phyloP scores from a whole-genome alignment of 83 land plant genomes.

The Thuja plicata region DNA sequence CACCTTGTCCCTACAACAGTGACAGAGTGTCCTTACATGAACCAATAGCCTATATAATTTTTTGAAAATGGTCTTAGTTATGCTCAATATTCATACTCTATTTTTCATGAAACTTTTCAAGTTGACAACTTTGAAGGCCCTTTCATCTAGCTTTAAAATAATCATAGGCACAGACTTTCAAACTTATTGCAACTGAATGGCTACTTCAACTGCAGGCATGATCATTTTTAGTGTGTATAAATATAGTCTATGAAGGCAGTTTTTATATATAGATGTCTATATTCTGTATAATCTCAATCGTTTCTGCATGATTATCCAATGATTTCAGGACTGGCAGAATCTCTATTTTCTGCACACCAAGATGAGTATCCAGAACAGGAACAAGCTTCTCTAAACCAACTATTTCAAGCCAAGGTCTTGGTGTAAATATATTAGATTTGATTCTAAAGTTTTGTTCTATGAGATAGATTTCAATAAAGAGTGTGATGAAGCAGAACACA shows the following conservation, averaged over 20 bases:
- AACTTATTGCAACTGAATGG: neutral
- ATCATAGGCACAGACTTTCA: neutral
- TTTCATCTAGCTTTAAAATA: neutral
- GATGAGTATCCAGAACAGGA: conserved; percentile 96
- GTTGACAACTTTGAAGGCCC: neutral
- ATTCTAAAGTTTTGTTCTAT: neutral
- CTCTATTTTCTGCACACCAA: conserved; percentile 83
- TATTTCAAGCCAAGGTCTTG: conserved; percentile 83
- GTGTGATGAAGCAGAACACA: neutral
- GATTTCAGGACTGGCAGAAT: conserved; percentile 85
- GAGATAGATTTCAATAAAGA: neutral
- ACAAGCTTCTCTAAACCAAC: conserved; percentile 86
- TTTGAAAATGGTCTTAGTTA: neutral
- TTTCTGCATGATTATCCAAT: neutral
- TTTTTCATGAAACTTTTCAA: neutral
- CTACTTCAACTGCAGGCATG: neutral
- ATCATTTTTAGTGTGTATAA: too few relatives aligned
- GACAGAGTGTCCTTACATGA: neutral
- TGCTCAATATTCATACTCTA: neutral
- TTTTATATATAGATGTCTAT: neutral
- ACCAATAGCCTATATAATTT: neutral
- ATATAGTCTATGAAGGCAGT: neutral
- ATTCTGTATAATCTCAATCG: neutral
- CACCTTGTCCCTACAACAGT: neutral
- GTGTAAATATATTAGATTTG: neutral